Conservation (phyloP, 495 filamentous ascomycete species). For the Lasiosphaeris hirsuta region DNA sequence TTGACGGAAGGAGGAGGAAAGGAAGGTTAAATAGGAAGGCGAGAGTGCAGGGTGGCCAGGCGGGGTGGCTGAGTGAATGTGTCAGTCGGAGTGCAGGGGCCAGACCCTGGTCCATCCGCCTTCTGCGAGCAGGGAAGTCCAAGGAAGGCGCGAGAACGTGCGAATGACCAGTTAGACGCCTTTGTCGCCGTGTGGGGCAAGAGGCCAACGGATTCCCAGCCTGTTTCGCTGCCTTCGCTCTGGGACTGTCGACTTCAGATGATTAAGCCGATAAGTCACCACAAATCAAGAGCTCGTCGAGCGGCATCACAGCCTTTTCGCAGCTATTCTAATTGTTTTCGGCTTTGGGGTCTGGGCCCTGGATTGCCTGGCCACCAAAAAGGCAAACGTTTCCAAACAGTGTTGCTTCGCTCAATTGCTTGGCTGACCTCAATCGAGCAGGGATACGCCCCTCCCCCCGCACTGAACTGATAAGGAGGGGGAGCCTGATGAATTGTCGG, state of each 20-base stretch:
- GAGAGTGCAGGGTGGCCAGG: constrained; percentile 41
- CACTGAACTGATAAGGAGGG: constrained; percentile 15
- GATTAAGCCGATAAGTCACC: constrained; percentile 4
- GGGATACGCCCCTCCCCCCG: constrained; percentile 6
- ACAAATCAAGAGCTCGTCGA: no score
- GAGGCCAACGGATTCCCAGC: not conserved
- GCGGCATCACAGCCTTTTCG: no score
- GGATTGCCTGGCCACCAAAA: no score
- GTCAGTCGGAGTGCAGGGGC: constrained; percentile 37
- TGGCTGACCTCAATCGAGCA: constrained; percentile 9
- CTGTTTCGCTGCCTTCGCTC: not conserved
- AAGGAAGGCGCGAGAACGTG: constrained; percentile 28
- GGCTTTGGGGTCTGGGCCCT: no score
- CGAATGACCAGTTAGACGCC: not conserved
- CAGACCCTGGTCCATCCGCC: constrained; percentile 19
- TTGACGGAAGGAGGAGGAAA: constrained; percentile 10
- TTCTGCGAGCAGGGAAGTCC: constrained; percentile 21
- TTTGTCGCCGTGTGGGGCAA: constrained; percentile 7
- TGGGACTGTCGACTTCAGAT: not conserved
- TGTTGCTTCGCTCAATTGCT: not conserved
- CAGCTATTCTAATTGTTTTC: not conserved
- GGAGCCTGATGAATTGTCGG: constrained; percentile 5
- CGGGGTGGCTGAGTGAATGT: constrained; percentile 32
- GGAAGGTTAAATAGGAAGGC: constrained; percentile 33
- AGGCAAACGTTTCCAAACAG: not conserved